Evolutionary conservation across 371 early-diverging fungal species (phyloP).

Genomic region (Syncephalastrum racemosum): DNA sequence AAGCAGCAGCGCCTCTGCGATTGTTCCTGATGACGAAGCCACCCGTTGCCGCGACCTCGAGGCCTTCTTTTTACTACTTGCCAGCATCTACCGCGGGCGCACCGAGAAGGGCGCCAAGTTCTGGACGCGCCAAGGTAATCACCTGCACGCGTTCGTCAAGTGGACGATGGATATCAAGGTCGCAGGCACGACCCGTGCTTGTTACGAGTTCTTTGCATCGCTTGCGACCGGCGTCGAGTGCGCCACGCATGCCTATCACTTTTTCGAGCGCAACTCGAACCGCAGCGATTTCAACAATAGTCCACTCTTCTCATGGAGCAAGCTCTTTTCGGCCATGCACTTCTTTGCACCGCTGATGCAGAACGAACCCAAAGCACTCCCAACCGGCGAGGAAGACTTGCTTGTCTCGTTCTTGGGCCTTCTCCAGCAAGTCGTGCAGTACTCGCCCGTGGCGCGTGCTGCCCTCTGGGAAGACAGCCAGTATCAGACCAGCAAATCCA

Average conservation of each 20-base stretch:
- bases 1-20: constrained; percentile 22
- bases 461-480: constrained; percentile 29
- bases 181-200: constrained; percentile 28
- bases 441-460: constrained; percentile 30
- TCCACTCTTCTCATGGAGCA: constrained; percentile 44
- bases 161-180: constrained; percentile 62
- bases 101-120: constrained; percentile 76
- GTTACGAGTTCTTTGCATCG: constrained; percentile 38
- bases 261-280: constrained; percentile 24
- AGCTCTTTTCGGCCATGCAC: constrained; percentile 33
- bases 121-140: constrained; percentile 65
- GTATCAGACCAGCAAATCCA: constrained; percentile 7
- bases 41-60: constrained; percentile 60
- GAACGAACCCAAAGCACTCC: constrained; percentile 16
- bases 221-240: constrained; percentile 39
- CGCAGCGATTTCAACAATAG: constrained; percentile 20
- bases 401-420: constrained; percentile 28
- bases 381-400: constrained; percentile 29
- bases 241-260: constrained; percentile 29
- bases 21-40: constrained; percentile 4
- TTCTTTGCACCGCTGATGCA: constrained; percentile 27
- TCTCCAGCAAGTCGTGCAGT: constrained; percentile 40
- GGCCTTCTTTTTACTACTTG: constrained; percentile 66
- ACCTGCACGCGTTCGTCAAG: constrained; percentile 70
- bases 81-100: constrained; percentile 68